Evolutionary conservation across 192 early-diverging fungal species (phyloP).

Genomic region (Coemansia sp.): DNA sequence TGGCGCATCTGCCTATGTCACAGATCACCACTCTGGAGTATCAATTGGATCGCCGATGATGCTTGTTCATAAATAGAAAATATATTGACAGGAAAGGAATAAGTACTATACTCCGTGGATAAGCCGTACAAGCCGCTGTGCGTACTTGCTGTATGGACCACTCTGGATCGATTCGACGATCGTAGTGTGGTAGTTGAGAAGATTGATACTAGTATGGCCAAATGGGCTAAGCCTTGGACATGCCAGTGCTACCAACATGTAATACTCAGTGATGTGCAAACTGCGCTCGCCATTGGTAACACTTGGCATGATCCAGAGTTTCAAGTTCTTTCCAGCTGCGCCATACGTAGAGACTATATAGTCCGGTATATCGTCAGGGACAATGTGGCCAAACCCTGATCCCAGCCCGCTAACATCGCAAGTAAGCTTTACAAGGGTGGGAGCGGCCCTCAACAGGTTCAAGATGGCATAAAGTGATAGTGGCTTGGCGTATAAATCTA

Average conservation of each 20-base stretch:
- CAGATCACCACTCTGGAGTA: not conserved
- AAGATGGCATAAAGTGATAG: not conserved
- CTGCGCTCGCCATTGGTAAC: conserved; percentile 1
- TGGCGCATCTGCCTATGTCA: not conserved
- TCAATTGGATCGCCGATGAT: not conserved
- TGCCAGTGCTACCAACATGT: not conserved
- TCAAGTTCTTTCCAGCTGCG: not conserved
- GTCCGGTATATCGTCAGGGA: not conserved
- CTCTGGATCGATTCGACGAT: not conserved
- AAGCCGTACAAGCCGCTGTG: not conserved
- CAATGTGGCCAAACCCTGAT: not conserved
- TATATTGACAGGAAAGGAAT: not conserved
- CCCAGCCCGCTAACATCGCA: not conserved
- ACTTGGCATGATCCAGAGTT: not conserved
- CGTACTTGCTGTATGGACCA: not conserved
- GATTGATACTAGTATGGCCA: not conserved
- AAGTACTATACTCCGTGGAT: not conserved
- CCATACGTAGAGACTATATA: not conserved
- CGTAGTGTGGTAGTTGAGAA: not conserved
- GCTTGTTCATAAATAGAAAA: not conserved
- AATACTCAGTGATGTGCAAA: not conserved
- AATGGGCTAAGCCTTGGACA: not conserved
- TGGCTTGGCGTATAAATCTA: not conserved
- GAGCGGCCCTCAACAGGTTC: not conserved
- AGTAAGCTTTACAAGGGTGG: not conserved